These are phyloP conservation scores for Barnettozyma sucrosica DNA, from an alignment of 805 yeast genomes.

Conservation along the genomic window DNA sequence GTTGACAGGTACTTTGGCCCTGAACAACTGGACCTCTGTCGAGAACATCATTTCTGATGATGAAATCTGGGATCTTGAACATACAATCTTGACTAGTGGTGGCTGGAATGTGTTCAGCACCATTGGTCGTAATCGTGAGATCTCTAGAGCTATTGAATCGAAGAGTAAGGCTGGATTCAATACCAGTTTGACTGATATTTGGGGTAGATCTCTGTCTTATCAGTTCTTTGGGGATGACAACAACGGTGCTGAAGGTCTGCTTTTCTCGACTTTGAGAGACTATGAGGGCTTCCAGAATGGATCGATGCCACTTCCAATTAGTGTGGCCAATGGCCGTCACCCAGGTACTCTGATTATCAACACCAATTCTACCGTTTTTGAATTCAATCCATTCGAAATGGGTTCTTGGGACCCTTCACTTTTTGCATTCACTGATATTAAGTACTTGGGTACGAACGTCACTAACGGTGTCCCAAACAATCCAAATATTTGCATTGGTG, in stretches of 20 bases:
- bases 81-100: slow-evolving; percentile 54
- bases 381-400: slow-evolving; percentile 59
- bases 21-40: slow-evolving; percentile 69
- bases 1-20: slow-evolving; percentile 63
- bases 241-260: slow-evolving; percentile 58
- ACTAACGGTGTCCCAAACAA: slow-evolving; percentile 49
- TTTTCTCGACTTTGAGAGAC: slow-evolving; percentile 51
- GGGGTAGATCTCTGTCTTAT: slow-evolving; percentile 73
- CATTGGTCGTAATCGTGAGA: slow-evolving; percentile 46
- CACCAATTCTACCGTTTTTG: slow-evolving; percentile 62
- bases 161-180: slow-evolving; percentile 61
- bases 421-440: slow-evolving; percentile 55
- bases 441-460: slow-evolving; percentile 65
- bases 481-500: slow-evolving; percentile 47
- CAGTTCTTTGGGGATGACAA: slow-evolving; percentile 61
- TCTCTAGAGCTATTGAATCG: slow-evolving; percentile 45
- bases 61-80: slow-evolving; percentile 63
- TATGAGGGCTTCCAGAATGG: slow-evolving; percentile 55
- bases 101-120: slow-evolving; percentile 53
- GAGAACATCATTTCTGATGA: slow-evolving; percentile 45
- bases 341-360: slow-evolving; percentile 53
- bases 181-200: slow-evolving; percentile 61
- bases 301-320: slow-evolving; percentile 67
- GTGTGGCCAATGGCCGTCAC: slow-evolving; percentile 56
- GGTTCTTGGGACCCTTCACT: slow-evolving; percentile 89